Conservation (phyloP, 208 protist genomes). For the Herpetomonas samuelpessoai region DNA sequence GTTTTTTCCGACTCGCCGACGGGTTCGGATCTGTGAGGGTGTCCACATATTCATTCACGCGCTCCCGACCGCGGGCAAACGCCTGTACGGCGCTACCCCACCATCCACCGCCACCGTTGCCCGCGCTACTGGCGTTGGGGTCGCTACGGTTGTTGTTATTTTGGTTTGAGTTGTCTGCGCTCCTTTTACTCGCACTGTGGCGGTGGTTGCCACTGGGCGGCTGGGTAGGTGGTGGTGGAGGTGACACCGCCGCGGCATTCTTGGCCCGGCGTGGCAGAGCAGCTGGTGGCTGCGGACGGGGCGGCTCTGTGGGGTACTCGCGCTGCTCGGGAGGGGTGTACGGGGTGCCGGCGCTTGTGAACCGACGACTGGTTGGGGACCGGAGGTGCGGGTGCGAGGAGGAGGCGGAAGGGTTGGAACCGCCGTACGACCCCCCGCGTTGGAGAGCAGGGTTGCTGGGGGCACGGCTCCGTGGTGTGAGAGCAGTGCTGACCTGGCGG, state of each 20-base stretch:
- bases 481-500: background rate
- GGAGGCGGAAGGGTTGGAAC: too few species aligned
- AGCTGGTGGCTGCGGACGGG: background rate
- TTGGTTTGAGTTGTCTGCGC: background rate
- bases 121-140: background rate
- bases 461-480: too few species aligned
- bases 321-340: too few species aligned
- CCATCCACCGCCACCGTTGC: constrained; percentile 11
- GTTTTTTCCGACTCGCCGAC: background rate
- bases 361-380: too few species aligned
- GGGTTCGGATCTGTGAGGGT: constrained; percentile 30
- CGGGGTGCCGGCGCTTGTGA: too few species aligned
- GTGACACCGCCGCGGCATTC: too few species aligned
- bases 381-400: too few species aligned
- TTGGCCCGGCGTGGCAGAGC: background rate
- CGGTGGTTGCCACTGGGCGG: too few species aligned
- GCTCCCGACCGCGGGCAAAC: constrained; percentile 10
- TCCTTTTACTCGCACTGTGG: too few species aligned
- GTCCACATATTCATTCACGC: constrained; percentile 28
- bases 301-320: background rate
- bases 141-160: background rate
- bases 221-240: too few species aligned
- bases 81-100: constrained; percentile 15
- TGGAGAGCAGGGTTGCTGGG: too few species aligned
- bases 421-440: too few species aligned